A percentile compares a stretch with the other conserved stretches of the same genome.
Evolutionary conservation across 768 basidiomycete genomes (phyloP).

Genomic region (Tubosaeta sp.): DNA sequence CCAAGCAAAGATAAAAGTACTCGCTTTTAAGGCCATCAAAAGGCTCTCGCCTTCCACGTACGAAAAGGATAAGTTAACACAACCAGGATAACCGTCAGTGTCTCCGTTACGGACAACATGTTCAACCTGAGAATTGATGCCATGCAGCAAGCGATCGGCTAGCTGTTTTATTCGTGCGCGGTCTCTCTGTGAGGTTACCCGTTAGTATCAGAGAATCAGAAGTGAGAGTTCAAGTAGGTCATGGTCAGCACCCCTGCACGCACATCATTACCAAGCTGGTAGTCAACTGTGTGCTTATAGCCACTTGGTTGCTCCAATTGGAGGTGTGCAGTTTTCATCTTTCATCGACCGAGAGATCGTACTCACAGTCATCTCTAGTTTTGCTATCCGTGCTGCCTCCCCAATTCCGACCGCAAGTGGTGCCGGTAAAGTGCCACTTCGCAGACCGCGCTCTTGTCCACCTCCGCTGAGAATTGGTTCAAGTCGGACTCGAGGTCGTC

Average conservation of each 20-base stretch:
- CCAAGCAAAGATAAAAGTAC: slow-evolving; percentile 10
- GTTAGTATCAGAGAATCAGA: slow-evolving; percentile 1
- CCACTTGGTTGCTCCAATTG: slow-evolving; percentile 42
- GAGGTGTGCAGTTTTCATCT: slow-evolving; percentile 49
- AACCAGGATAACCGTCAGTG: slow-evolving; percentile 87
- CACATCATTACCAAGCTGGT: slow-evolving; percentile 62
- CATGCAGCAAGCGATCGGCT: slow-evolving; percentile 74
- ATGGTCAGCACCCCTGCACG: slow-evolving; percentile 94
- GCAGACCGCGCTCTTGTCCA: slow-evolving; percentile 92
- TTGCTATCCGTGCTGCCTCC: slow-evolving; percentile 90
- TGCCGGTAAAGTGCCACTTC: slow-evolving; percentile 92
- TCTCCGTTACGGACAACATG: slow-evolving; percentile 95
- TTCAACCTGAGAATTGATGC: slow-evolving; percentile 80
- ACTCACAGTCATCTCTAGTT: slow-evolving; percentile 90
- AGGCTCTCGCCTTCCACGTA: slow-evolving; percentile 98
- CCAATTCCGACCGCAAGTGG: slow-evolving; percentile 89
- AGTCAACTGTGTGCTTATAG: slow-evolving; percentile 15
- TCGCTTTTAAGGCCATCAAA: slow-evolving; percentile 94
- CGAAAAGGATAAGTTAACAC: slow-evolving; percentile 91
- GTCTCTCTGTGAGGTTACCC: slow-evolving; percentile 55
- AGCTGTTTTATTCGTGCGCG: slow-evolving; percentile 68
- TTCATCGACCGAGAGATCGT: slow-evolving; percentile 12
- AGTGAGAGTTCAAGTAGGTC: background rate
- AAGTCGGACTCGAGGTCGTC: slow-evolving; percentile 87
- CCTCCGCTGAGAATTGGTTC: slow-evolving; percentile 96